phyloP scores from a whole-genome alignment of 768 basidiomycete genomes.

The Lentinula boryana region DNA sequence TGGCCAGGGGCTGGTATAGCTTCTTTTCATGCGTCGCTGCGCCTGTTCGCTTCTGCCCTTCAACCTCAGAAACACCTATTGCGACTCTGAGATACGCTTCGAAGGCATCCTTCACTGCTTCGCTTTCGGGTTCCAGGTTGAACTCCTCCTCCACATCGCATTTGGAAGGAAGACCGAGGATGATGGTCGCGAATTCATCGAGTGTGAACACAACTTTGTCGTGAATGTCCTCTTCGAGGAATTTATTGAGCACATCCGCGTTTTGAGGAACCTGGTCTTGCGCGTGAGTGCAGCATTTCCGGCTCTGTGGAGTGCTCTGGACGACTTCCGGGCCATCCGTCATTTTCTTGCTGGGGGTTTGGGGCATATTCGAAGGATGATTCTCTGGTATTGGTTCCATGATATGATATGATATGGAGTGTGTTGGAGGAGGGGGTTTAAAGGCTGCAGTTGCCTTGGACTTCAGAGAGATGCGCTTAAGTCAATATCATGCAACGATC shows the following conservation, averaged over 20 bases:
- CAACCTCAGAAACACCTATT: not conserved
- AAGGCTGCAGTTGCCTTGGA: too few relatives aligned
- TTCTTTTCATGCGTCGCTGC: not conserved
- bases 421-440: too few relatives aligned
- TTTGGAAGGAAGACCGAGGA: not conserved
- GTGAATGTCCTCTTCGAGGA: not conserved
- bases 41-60: not conserved
- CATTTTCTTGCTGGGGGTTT: too few relatives aligned
- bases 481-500: too few relatives aligned
- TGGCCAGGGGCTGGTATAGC: not conserved
- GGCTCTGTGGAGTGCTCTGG: too few relatives aligned
- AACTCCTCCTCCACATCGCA: not conserved
- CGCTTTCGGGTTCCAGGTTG: not conserved
- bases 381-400: too few relatives aligned
- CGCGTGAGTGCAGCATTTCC: too few relatives aligned
- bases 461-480: too few relatives aligned
- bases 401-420: too few relatives aligned
- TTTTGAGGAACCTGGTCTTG: not conserved
- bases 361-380: too few relatives aligned
- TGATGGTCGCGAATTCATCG: not conserved
- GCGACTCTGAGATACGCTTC: not conserved
- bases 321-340: too few relatives aligned
- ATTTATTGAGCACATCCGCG: not conserved
- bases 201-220: not conserved
- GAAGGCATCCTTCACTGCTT: not conserved